phyloP scores from a whole-genome alignment of 306 rosid species.

The Cicer chorassanicum region DNA sequence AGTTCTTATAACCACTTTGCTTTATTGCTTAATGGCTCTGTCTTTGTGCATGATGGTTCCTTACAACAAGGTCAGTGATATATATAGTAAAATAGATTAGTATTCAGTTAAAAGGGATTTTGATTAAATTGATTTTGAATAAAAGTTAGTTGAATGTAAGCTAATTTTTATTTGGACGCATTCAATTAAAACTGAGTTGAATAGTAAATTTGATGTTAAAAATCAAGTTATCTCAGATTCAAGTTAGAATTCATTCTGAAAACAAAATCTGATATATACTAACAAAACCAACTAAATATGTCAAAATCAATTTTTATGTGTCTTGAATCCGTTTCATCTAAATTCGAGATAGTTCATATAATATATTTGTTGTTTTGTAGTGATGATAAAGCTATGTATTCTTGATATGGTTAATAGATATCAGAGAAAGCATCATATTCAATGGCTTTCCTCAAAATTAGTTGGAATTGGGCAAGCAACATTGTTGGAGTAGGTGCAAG shows the following conservation, averaged over 20 bases:
- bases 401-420: slow-evolving; percentile 54
- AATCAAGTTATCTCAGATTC: no score
- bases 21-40: slow-evolving; percentile 89
- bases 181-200: not conserved
- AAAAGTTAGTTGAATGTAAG: not conserved
- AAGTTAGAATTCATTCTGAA: no score
- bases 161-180: not conserved
- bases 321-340: no score
- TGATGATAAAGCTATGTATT: slow-evolving; percentile 19
- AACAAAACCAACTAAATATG: not conserved
- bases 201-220: not conserved
- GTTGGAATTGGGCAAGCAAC: slow-evolving; percentile 92
- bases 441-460: slow-evolving; percentile 63
- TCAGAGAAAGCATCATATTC: slow-evolving; percentile 70
- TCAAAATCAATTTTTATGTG: not conserved
- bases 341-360: not conserved
- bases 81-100: not conserved
- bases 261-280: no score
- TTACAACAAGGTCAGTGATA: slow-evolving; percentile 62
- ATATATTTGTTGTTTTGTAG: slow-evolving; percentile 10
- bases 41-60: slow-evolving; percentile 86
- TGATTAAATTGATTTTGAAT: not conserved
- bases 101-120: no score
- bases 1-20: slow-evolving; percentile 76
- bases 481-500: slow-evolving; percentile 87